A percentile compares a stretch with the other conserved stretches of the same genome.
Conservation (phyloP, 2,329 filamentous ascomycete genomes). For the Talaromyces sp. region DNA sequence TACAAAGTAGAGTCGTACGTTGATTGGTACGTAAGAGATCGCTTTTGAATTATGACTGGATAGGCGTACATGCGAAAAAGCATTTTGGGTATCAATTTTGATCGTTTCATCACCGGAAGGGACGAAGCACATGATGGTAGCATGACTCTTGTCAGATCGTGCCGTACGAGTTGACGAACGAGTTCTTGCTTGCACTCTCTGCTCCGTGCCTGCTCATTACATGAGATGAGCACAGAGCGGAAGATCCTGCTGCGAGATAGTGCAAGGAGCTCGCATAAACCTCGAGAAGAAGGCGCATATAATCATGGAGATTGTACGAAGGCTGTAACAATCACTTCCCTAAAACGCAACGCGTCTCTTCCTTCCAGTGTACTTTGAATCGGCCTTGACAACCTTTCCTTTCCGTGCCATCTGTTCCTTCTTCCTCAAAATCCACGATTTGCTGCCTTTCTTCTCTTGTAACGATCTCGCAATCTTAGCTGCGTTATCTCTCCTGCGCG, state of each 20-base stretch:
- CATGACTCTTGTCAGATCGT: neutral
- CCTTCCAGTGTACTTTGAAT: conserved; percentile 88
- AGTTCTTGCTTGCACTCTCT: neutral
- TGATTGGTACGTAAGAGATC: too few species aligned
- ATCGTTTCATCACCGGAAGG: neutral
- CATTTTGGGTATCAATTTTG: conserved; percentile 2
- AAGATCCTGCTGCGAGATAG: neutral
- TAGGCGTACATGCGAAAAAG: neutral
- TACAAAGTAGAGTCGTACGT: neutral
- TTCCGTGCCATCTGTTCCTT: conserved; percentile 93
- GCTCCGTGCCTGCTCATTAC: neutral
- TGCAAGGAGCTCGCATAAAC: neutral
- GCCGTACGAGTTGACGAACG: neutral
- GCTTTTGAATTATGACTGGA: neutral
- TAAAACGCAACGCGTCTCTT: conserved; percentile 79
- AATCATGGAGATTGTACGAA: too few species aligned
- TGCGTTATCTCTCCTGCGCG: conserved; percentile 51
- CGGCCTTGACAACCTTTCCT: conserved; percentile 89
- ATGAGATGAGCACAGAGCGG: neutral
- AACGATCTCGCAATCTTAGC: conserved; percentile 47
- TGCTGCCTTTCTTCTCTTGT: conserved; percentile 46
- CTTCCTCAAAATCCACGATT: conserved; percentile 55
- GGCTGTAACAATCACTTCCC: conserved; percentile 17
- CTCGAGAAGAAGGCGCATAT: neutral
- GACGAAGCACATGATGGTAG: neutral